phyloP scores from a whole-genome alignment of 1,284 basidiomycete genomes.

The Rhodotorula sp. region DNA sequence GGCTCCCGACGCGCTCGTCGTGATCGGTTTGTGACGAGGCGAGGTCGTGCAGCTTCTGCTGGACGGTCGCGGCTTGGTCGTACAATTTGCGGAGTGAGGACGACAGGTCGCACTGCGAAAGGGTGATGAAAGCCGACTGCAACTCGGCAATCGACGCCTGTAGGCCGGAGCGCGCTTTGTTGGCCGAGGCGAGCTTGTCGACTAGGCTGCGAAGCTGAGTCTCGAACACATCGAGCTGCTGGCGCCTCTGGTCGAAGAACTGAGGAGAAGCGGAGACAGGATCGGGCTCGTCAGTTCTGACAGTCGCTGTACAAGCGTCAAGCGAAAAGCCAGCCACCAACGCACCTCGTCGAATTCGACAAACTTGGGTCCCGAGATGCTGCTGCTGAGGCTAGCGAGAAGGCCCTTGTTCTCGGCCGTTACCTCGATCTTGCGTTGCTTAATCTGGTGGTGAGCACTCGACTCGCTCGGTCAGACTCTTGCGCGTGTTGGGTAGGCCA shows the following conservation, averaged over 20 bases:
- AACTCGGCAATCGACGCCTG: slow-evolving; percentile 45
- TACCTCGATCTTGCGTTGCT: slow-evolving; percentile 62
- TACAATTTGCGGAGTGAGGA: slow-evolving; percentile 48
- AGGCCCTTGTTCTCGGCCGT: slow-evolving; percentile 40
- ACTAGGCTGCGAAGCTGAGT: slow-evolving; percentile 79
- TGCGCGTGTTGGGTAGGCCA: no score
- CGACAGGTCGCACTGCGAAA: slow-evolving; percentile 48
- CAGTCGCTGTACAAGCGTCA: background rate
- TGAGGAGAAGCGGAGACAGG: slow-evolving; percentile 45
- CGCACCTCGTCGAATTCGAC: slow-evolving; percentile 85
- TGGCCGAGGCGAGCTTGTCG: slow-evolving; percentile 76
- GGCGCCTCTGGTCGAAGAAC: slow-evolving; percentile 90
- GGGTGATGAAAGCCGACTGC: slow-evolving; percentile 45
- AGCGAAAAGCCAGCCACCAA: background rate
- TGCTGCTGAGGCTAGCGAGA: slow-evolving; percentile 59
- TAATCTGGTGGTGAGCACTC: slow-evolving; percentile 60
- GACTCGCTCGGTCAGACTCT: no score
- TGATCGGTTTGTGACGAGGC: slow-evolving; percentile 35
- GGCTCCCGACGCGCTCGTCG: slow-evolving; percentile 39
- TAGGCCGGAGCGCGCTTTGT: slow-evolving; percentile 67
- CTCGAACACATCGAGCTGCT: slow-evolving; percentile 85
- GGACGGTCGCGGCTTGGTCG: slow-evolving; percentile 47
- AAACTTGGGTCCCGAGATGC: slow-evolving; percentile 76
- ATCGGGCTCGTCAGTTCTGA: slow-evolving; percentile 4
- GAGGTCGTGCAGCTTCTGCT: slow-evolving; percentile 42